phyloP scores from a whole-genome alignment of 2,329 filamentous ascomycete genomes.

The Botrytis medusae region DNA sequence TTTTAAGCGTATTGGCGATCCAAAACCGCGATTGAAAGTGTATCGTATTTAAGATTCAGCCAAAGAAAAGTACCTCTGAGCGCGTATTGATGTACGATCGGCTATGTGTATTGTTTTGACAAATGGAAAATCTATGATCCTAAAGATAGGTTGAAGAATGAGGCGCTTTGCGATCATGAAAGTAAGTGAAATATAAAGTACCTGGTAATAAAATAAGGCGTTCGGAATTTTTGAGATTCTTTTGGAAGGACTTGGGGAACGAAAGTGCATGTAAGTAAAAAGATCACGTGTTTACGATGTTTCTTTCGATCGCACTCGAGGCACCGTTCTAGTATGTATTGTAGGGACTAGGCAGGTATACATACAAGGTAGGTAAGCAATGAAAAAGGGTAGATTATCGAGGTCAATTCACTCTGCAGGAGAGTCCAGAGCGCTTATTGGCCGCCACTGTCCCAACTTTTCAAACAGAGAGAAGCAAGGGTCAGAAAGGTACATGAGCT shows the following conservation, averaged over 20 bases:
- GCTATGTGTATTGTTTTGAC: conserved; percentile 21
- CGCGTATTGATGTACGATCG: conserved; percentile 30
- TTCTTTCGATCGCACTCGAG: not conserved
- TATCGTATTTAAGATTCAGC: conserved; percentile 11
- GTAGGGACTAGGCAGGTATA: not conserved
- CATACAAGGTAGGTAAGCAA: not conserved
- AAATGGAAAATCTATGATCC: conserved; percentile 35
- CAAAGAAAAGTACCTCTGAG: conserved; percentile 35
- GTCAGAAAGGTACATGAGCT: not conserved
- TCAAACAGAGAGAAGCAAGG: conserved; percentile 10
- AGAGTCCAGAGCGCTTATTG: not conserved
- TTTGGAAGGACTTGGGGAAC: not conserved
- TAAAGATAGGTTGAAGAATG: conserved; percentile 26
- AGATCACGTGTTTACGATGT: conserved; percentile 1
- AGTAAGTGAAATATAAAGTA: conserved; percentile 15
- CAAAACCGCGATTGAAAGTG: conserved; percentile 13
- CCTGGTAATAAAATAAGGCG: not conserved
- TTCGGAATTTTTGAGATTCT: not conserved
- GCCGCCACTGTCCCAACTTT: not conserved
- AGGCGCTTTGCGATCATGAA: conserved; percentile 33
- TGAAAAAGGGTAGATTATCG: not conserved
- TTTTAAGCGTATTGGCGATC: not conserved
- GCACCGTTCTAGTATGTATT: not conserved
- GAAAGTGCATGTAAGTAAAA: not conserved
- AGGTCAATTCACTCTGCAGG: not conserved